phyloP scores from a whole-genome alignment of 164 flowering plant species.

The Aristolochia californica region DNA sequence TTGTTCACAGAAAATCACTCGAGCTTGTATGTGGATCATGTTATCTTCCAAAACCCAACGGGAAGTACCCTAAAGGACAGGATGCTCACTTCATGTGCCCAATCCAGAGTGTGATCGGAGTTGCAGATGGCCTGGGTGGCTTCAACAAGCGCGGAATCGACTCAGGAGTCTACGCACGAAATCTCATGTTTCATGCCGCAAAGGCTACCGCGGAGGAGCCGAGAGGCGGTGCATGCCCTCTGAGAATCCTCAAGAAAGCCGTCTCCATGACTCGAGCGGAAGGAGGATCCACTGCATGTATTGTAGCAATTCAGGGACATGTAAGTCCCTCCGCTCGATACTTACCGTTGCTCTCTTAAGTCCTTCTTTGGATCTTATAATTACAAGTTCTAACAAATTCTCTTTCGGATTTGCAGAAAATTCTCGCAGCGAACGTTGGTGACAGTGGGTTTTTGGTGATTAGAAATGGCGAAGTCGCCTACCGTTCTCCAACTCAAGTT shows the following conservation, averaged over 20 bases:
- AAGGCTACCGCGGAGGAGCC: slow-evolving; percentile 53
- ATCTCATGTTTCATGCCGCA: slow-evolving; percentile 38
- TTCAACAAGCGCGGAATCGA: slow-evolving; percentile 3
- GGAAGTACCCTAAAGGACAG: background rate
- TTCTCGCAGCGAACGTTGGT: slow-evolving; percentile 69
- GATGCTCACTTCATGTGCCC: slow-evolving; percentile 9
- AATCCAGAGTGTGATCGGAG: slow-evolving; percentile 1
- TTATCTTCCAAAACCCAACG: slow-evolving; percentile 2
- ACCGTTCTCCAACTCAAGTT: slow-evolving; percentile 75
- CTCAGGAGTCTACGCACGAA: slow-evolving; percentile 8
- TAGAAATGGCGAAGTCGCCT: slow-evolving; percentile 68
- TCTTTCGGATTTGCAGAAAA: slow-evolving; percentile 30
- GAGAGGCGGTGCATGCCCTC: slow-evolving; percentile 42
- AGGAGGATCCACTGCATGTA: slow-evolving; percentile 89
- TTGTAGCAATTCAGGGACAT: slow-evolving; percentile 52
- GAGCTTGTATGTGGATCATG: too few relatives aligned
- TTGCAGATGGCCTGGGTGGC: slow-evolving; percentile 12
- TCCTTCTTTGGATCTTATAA: background rate
- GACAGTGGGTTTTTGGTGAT: slow-evolving; percentile 87
- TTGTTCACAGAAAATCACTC: too few relatives aligned
- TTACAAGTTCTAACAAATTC: background rate
- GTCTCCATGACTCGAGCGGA: slow-evolving; percentile 45
- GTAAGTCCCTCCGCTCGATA: slow-evolving; percentile 25
- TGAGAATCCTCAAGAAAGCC: slow-evolving; percentile 64
- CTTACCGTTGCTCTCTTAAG: background rate